These are phyloP conservation scores for Raphanus hybrid DNA, from an alignment of 441 rosid genomes.

Conservation along the genomic window DNA sequence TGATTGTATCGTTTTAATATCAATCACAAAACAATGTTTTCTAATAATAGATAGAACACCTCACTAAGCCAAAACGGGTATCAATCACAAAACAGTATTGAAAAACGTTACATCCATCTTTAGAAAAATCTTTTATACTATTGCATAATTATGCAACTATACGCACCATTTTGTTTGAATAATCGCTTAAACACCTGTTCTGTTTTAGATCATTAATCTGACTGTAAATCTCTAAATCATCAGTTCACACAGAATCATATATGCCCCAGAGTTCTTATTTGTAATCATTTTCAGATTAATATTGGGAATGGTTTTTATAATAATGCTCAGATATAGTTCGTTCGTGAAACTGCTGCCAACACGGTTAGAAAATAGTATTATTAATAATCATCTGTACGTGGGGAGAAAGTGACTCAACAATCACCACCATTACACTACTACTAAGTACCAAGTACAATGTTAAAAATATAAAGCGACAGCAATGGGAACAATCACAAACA, in stretches of 20 bases:
- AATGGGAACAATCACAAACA: conserved; percentile 43
- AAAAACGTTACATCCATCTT: background rate
- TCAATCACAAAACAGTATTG: background rate
- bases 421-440: background rate
- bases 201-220: background rate
- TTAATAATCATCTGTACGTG: conserved; percentile 27
- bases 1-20: background rate
- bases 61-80: background rate
- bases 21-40: background rate
- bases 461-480: background rate
- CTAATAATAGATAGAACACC: background rate
- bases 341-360: conserved; percentile 14
- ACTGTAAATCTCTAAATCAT: background rate
- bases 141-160: background rate
- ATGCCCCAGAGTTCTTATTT: background rate
- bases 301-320: background rate
- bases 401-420: conserved; percentile 32
- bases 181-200: background rate
- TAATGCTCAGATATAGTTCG: conserved; percentile 23
- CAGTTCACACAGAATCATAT: background rate
- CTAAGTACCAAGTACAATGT: background rate
- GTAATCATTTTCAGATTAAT: background rate
- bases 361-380: background rate
- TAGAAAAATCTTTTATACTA: background rate
- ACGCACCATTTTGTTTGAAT: background rate